Conservation (phyloP, 192 early-diverging fungal species). For the Mortierella hygrophila region DNA sequence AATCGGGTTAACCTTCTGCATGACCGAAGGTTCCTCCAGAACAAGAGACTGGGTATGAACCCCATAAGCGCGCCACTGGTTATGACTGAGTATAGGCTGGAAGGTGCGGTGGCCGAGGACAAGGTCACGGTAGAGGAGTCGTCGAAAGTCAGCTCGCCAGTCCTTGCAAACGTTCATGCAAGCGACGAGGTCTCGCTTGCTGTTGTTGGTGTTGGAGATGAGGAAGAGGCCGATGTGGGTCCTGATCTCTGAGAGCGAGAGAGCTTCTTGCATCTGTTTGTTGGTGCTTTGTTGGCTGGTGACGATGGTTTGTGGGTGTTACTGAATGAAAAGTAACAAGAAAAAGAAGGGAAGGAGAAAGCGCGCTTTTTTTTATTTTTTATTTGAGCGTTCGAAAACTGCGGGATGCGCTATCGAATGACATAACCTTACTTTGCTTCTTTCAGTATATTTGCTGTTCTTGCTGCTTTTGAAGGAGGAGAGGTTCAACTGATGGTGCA, state of each 20-base stretch:
- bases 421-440: no score
- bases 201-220: background rate
- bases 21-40: slow-evolving; percentile 30
- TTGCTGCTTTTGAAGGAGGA: background rate
- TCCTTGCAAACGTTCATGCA: slow-evolving; percentile 32
- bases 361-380: no score
- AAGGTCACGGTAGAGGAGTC: slow-evolving; percentile 17
- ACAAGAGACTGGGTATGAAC: slow-evolving; percentile 17
- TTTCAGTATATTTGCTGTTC: no score
- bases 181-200: slow-evolving; percentile 15
- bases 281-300: background rate
- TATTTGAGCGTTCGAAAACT: no score
- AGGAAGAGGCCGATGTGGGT: slow-evolving; percentile 29
- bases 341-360: background rate
- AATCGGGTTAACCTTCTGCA: background rate
- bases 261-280: slow-evolving; percentile 4
- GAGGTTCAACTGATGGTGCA: background rate
- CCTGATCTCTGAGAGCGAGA: slow-evolving; percentile 27
- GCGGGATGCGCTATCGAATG: no score
- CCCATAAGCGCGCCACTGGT: slow-evolving; percentile 29
- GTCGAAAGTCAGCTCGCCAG: slow-evolving; percentile 26
- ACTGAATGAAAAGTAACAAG: background rate
- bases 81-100: slow-evolving; percentile 6
- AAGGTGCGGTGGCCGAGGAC: slow-evolving; percentile 11
- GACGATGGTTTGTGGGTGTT: background rate